A percentile compares a stretch with the other conserved stretches of the same genome.
Evolutionary conservation across 2,329 filamentous ascomycete species (phyloP).

Genomic region (Trichocomaceae sp.): DNA sequence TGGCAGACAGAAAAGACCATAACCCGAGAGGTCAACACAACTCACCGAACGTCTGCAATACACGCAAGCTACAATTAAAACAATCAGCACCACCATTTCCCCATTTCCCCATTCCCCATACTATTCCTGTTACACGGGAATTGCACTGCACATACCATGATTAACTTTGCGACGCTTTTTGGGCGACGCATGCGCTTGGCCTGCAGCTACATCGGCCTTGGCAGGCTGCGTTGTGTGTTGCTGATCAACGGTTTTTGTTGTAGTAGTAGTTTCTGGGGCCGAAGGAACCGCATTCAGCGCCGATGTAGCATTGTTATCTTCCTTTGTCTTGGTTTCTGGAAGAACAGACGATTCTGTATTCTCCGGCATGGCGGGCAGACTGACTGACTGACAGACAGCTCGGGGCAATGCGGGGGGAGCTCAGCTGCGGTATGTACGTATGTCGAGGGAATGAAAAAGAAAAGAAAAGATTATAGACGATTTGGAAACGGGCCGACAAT

Average conservation of each 20-base stretch:
- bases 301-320: constrained; percentile 10
- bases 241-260: constrained; percentile 10
- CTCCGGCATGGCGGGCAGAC: background rate
- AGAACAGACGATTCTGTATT: background rate
- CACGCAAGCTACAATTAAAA: constrained; percentile 63
- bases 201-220: constrained; percentile 29
- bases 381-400: too few relatives aligned
- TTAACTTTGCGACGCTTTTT: constrained; percentile 87
- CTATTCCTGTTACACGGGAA: constrained; percentile 10
- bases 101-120: background rate
- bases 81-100: constrained; percentile 14
- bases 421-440: background rate
- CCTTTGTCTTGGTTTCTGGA: background rate
- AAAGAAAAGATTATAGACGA: background rate
- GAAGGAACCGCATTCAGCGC: constrained; percentile 24
- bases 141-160: constrained; percentile 59
- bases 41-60: constrained; percentile 88
- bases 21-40: constrained; percentile 25
- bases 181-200: constrained; percentile 47
- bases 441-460: background rate
- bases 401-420: background rate
- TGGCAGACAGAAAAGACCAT: background rate
- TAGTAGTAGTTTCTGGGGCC: constrained; percentile 15
- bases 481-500: background rate
- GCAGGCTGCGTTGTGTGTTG: constrained; percentile 22